Evolutionary conservation across 345 rosid species (phyloP), one percentile per base, ranked within the genome.

Genomic region (Arabis alpina): DNA sequence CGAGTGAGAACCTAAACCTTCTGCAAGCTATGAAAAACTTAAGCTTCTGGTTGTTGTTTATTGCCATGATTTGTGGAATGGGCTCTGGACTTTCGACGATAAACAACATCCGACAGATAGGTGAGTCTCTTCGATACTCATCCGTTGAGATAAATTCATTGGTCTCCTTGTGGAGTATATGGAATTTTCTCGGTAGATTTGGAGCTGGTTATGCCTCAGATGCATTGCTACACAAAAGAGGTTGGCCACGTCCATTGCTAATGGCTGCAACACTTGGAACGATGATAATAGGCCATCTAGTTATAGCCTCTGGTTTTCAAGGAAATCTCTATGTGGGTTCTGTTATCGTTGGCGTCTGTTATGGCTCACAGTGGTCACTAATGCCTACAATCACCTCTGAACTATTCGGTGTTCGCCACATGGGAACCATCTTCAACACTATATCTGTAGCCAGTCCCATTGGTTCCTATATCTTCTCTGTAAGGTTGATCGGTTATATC

Each of bases 141-240:
- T 76, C 79, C 4, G 40, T 58, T 14, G 96, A 87, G 71, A 86
- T 76, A 77, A 85, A 75, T 59, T 86, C 97, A 14, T 36, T 93
- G 68, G 96, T 93, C 61, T 76, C 98, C 14, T 73, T 88, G 67
- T 78, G 82, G 82, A 88, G 92, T 67, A 90, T 88, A 82, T 93
- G 98, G 98, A 90, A 88, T 63, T 90, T 90, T 71, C 88, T 93
- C 2, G 97, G 97, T 62, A 88, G 97, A 36, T 88, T 93, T 36
- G 92, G 93, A 47, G 98, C 82, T 6, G 98, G 98, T 12, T 87
- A 76, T 39, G 74, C 86, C 3, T 90, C 98, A 0, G 98, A 93
- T 73, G 67, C 81, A 28, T 66, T 93, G 74, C 80, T 93, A 16
- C 88, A 82, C 71, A 81, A 60, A 63, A 61, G 48, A 39, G 98